Conservation (phyloP, 352 stramenopile genomes). For the Saprolegnia parasitica region DNA sequence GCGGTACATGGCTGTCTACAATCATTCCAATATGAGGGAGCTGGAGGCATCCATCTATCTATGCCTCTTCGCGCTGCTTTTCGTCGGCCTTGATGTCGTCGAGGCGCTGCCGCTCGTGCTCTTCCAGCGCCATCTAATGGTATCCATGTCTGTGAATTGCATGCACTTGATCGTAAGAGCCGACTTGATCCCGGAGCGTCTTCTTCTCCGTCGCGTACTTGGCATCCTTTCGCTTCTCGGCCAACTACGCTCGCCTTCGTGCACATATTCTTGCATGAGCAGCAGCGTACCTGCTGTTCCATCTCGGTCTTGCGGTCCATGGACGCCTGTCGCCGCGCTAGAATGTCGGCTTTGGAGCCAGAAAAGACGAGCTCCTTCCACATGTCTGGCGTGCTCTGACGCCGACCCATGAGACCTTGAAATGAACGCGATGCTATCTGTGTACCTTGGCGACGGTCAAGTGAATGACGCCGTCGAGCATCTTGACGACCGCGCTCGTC, state of each 20-base stretch:
- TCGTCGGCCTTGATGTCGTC: slow-evolving; percentile 68
- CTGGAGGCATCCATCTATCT: neutral
- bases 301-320: slow-evolving; percentile 54
- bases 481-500: slow-evolving; percentile 29
- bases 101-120: slow-evolving; percentile 66
- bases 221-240: slow-evolving; percentile 47
- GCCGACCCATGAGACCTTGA: slow-evolving; percentile 36
- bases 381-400: slow-evolving; percentile 32
- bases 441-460: slow-evolving; percentile 26
- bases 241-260: slow-evolving; percentile 27
- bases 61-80: slow-evolving; percentile 75
- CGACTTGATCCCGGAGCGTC: slow-evolving; percentile 54
- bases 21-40: neutral
- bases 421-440: neutral
- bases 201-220: slow-evolving; percentile 67
- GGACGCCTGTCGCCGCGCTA: slow-evolving; percentile 46
- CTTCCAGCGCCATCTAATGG: slow-evolving; percentile 62
- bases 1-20: slow-evolving; percentile 60
- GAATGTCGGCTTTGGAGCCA: slow-evolving; percentile 37
- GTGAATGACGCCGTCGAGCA: slow-evolving; percentile 7
- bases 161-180: neutral
- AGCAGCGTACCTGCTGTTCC: slow-evolving; percentile 34
- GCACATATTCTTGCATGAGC: no score
- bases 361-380: slow-evolving; percentile 47
- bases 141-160: neutral